Conservation (phyloP, 371 early-diverging fungal genomes). For the Chytridium lagenaria region DNA sequence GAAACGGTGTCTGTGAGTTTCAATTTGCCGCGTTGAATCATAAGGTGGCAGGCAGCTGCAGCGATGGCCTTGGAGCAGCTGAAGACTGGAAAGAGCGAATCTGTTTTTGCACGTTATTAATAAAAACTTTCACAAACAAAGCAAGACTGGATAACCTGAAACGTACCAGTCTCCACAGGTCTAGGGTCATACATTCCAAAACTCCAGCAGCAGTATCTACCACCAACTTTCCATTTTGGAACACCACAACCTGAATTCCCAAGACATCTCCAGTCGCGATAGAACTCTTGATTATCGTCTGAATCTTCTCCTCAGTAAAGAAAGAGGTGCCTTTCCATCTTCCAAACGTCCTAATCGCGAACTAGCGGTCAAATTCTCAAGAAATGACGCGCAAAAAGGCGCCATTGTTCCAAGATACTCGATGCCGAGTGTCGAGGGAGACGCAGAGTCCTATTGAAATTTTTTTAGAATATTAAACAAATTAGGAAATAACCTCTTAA, state of each 20-base stretch:
- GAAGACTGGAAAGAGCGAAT: conserved; percentile 42
- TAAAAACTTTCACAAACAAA: too few relatives aligned
- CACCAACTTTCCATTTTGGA: conserved; percentile 22
- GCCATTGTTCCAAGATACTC: conserved; percentile 38
- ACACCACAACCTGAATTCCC: conserved; percentile 38
- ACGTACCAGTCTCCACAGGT: conserved; percentile 22
- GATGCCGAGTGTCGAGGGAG: conserved; percentile 16
- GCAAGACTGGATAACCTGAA: too few relatives aligned
- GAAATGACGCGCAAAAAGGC: conserved; percentile 30
- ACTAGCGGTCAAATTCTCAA: background rate
- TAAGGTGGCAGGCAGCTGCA: conserved; percentile 25
- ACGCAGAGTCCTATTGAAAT: conserved; percentile 21
- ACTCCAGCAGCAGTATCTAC: conserved; percentile 33
- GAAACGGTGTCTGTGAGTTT: conserved; percentile 25
- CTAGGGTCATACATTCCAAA: conserved; percentile 28
- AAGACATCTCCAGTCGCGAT: conserved; percentile 27
- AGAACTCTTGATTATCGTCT: background rate
- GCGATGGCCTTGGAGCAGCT: conserved; percentile 37
- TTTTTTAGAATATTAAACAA: background rate
- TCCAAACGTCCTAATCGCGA: conserved; percentile 5
- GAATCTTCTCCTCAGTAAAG: conserved; percentile 2
- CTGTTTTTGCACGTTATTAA: too few relatives aligned
- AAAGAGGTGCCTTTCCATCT: background rate
- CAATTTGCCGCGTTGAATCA: conserved; percentile 17
- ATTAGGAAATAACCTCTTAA: conserved; percentile 27